These are phyloP conservation scores for Calophaca sinica DNA, from an alignment of 306 rosid species.

Conservation along the genomic window DNA sequence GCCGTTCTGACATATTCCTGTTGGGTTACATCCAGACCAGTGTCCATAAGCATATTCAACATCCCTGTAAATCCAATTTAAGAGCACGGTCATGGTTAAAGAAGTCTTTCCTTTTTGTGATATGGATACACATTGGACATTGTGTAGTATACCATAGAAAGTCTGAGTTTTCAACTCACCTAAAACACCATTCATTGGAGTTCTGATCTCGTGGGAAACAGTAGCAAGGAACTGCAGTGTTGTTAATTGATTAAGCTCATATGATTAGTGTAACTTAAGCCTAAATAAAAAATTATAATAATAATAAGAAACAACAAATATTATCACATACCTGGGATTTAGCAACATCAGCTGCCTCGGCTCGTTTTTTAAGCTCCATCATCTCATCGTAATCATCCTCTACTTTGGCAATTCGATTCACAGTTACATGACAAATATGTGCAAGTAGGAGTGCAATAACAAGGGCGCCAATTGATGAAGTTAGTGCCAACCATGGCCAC, in stretches of 20 bases:
- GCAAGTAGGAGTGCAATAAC: slow-evolving; percentile 85
- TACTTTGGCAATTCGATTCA: slow-evolving; percentile 86
- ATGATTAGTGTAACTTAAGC: slow-evolving; percentile 26
- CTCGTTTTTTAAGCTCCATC: slow-evolving; percentile 87
- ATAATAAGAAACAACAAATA: slow-evolving; percentile 21
- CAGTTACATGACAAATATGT: slow-evolving; percentile 82
- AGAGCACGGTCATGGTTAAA: slow-evolving; percentile 31
- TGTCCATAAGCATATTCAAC: slow-evolving; percentile 98
- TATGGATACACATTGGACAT: slow-evolving; percentile 7
- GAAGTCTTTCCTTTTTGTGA: slow-evolving; percentile 16
- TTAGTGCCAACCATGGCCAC: slow-evolving; percentile 84
- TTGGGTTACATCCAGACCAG: slow-evolving; percentile 87
- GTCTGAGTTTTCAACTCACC: slow-evolving; percentile 62
- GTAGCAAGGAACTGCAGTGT: slow-evolving; percentile 92
- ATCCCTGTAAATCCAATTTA: slow-evolving; percentile 74
- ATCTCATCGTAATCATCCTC: slow-evolving; percentile 78
- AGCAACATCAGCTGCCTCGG: slow-evolving; percentile 95
- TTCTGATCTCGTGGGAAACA: slow-evolving; percentile 97
- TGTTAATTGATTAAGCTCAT: slow-evolving; percentile 44
- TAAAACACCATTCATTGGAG: slow-evolving; percentile 98
- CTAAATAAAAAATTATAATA: slow-evolving; percentile 10
- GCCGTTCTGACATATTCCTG: slow-evolving; percentile 91
- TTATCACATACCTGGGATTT: slow-evolving; percentile 81
- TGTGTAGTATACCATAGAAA: slow-evolving; percentile 27
- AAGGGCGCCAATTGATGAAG: slow-evolving; percentile 77